Conservation (phyloP, 78 protist species). For the Dictyostelium citrinum region DNA sequence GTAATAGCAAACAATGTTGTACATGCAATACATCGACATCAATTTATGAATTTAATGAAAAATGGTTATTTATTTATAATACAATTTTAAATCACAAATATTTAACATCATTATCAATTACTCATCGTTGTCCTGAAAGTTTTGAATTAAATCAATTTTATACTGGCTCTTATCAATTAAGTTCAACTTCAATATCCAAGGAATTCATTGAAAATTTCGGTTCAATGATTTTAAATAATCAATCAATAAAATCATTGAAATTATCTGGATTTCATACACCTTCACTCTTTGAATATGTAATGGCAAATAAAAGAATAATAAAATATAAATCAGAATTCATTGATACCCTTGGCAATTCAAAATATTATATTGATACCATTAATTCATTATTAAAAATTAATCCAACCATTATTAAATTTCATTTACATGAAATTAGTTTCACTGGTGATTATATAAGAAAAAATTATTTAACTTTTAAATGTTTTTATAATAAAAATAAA, state of each 20-base stretch:
- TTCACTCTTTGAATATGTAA: not conserved
- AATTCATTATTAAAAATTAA: not conserved
- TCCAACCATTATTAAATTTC: not conserved
- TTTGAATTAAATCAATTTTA: not conserved
- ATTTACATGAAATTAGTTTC: conserved; percentile 2
- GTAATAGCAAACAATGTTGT: not conserved
- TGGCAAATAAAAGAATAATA: not conserved
- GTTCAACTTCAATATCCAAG: not conserved
- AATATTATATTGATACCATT: not conserved
- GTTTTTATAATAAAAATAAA: not conserved
- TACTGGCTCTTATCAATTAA: not conserved
- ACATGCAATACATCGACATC: not conserved
- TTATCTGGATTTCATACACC: not conserved
- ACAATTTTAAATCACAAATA: not conserved
- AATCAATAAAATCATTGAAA: not conserved
- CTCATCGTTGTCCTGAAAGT: conserved; percentile 1
- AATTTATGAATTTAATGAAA: not conserved
- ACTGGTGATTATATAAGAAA: not conserved
- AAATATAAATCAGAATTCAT: conserved; percentile 1
- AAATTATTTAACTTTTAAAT: not conserved
- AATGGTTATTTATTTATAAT: not conserved
- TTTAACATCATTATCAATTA: not conserved
- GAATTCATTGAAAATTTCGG: not conserved
- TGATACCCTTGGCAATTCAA: not conserved
- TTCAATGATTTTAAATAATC: not conserved